Evolutionary conservation across 169 alveolate genomes (phyloP).

Genomic region (Eimeria praecox): DNA sequence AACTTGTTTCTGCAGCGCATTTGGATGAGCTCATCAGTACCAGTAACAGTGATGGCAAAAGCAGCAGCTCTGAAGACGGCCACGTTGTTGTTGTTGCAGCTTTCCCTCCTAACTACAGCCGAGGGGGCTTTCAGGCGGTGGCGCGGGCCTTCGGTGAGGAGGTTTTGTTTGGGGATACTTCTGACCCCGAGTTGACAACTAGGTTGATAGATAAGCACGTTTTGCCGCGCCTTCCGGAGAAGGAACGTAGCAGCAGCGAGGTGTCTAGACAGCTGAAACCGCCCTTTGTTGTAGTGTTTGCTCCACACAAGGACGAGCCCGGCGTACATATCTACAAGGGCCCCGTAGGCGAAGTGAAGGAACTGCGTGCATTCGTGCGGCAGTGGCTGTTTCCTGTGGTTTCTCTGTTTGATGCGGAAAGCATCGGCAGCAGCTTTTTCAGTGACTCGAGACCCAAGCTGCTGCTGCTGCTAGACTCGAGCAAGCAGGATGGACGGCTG

Average conservation of each 20-base stretch:
- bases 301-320: slow-evolving; percentile 53
- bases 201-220: slow-evolving; percentile 47
- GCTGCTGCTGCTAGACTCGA: slow-evolving; percentile 50
- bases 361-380: slow-evolving; percentile 48
- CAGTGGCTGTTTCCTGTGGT: slow-evolving; percentile 76
- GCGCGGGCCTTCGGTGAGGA: slow-evolving; percentile 79
- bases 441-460: slow-evolving; percentile 71
- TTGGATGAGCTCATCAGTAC: slow-evolving; percentile 63
- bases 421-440: slow-evolving; percentile 64
- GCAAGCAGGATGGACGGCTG: background rate
- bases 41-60: slow-evolving; percentile 1
- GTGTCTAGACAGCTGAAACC: slow-evolving; percentile 30
- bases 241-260: slow-evolving; percentile 1
- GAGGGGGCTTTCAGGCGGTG: slow-evolving; percentile 59
- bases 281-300: slow-evolving; percentile 71
- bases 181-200: slow-evolving; percentile 39
- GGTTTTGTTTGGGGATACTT: slow-evolving; percentile 72
- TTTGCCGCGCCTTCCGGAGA: slow-evolving; percentile 48
- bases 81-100: slow-evolving; percentile 71
- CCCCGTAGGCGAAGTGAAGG: slow-evolving; percentile 47
- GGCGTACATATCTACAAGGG: slow-evolving; percentile 71
- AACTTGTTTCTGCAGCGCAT: slow-evolving; percentile 29
- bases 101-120: slow-evolving; percentile 47
- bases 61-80: slow-evolving; percentile 46
- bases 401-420: slow-evolving; percentile 63